A percentile compares a stretch with the other conserved stretches of the same genome.
Evolutionary conservation across 2,329 filamentous ascomycete genomes (phyloP).

Genomic region (Pseudogymnoascus sp.): DNA sequence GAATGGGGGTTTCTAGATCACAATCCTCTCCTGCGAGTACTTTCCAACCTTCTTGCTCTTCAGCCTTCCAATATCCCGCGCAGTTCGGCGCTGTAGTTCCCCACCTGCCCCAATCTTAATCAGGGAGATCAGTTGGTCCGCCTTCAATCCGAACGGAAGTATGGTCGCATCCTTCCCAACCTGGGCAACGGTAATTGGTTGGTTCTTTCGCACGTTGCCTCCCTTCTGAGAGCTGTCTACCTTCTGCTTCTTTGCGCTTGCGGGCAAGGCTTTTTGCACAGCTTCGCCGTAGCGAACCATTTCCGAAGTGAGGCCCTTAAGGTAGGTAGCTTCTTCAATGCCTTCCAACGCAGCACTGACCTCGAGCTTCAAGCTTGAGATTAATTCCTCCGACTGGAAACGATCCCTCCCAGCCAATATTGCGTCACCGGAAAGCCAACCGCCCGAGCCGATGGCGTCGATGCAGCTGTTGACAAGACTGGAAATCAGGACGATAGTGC

Average conservation of each 20-base stretch:
- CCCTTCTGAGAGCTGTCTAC: slow-evolving; percentile 11
- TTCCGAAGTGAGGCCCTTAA: slow-evolving; percentile 58
- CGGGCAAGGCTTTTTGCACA: slow-evolving; percentile 16
- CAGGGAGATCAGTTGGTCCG: slow-evolving; percentile 40
- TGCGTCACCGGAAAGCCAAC: slow-evolving; percentile 61
- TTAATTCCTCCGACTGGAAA: slow-evolving; percentile 51
- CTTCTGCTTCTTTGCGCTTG: slow-evolving; percentile 23
- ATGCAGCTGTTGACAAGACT: slow-evolving; percentile 65
- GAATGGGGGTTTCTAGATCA: slow-evolving; percentile 40
- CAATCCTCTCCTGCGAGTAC: slow-evolving; percentile 75
- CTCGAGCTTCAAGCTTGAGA: slow-evolving; percentile 58
- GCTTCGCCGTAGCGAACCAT: slow-evolving; percentile 51
- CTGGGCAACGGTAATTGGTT: slow-evolving; percentile 39
- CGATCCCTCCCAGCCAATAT: slow-evolving; percentile 40
- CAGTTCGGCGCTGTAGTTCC: slow-evolving; percentile 60
- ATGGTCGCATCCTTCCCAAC: slow-evolving; percentile 37
- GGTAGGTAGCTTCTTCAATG: slow-evolving; percentile 58
- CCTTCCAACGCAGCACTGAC: slow-evolving; percentile 64
- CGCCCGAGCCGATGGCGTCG: slow-evolving; percentile 65
- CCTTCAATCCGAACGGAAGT: slow-evolving; percentile 67
- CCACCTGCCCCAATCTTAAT: slow-evolving; percentile 60
- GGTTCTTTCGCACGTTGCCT: slow-evolving; percentile 29
- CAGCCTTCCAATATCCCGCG: slow-evolving; percentile 67
- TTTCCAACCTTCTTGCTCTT: slow-evolving; percentile 71
- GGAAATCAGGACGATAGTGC: slow-evolving; percentile 62